These are phyloP conservation scores for Metschnikowia matae DNA, from an alignment of 805 yeast species.

Conservation along the genomic window DNA sequence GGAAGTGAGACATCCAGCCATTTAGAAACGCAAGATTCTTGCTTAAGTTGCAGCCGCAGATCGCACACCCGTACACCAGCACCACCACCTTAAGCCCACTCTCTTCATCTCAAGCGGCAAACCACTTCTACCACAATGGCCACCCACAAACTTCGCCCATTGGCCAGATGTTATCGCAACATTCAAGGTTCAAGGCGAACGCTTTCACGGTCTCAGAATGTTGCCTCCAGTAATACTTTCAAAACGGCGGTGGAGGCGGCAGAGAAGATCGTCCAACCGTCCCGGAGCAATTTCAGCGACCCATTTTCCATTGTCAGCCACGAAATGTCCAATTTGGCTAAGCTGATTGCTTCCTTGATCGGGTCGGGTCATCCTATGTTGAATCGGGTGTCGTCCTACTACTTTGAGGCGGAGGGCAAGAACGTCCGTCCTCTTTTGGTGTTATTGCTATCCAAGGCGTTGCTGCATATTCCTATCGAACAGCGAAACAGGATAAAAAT, in stretches of 20 bases:
- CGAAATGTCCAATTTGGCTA: constrained; percentile 87
- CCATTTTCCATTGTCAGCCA: constrained; percentile 88
- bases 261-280: constrained; percentile 59
- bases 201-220: background rate
- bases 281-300: constrained; percentile 52
- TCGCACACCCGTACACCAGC: constrained; percentile 6
- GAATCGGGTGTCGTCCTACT: constrained; percentile 88
- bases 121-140: background rate
- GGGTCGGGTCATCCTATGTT: constrained; percentile 94
- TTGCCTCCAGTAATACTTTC: constrained; percentile 20
- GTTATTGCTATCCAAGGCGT: constrained; percentile 73
- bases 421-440: constrained; percentile 92
- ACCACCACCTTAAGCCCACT: background rate
- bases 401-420: constrained; percentile 94
- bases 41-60: constrained; percentile 1
- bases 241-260: constrained; percentile 66
- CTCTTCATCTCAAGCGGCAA: constrained; percentile 2
- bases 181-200: background rate
- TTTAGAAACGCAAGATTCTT: background rate
- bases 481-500: constrained; percentile 62
- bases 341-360: constrained; percentile 77
- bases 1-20: too few species aligned
- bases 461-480: constrained; percentile 65
- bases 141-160: background rate
- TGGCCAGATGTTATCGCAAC: background rate